Evolutionary conservation across 306 rosid genomes (phyloP).

Genomic region (Gleditsia sinensis): DNA sequence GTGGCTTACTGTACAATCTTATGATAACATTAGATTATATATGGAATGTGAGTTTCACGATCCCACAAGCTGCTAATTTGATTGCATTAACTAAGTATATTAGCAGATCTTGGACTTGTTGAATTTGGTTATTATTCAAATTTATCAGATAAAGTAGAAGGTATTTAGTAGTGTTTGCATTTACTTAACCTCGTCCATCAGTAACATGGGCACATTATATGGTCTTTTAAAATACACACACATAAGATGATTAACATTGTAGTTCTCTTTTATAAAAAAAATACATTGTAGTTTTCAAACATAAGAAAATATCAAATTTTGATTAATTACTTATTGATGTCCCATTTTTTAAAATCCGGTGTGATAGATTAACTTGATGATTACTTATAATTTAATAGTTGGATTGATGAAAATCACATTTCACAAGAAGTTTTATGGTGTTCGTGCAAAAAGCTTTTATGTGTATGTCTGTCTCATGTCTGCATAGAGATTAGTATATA

Average conservation of each 20-base stretch:
- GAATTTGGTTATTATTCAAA: not conserved
- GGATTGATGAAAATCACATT: slow-evolving; percentile 21
- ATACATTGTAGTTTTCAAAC: slow-evolving; percentile 6
- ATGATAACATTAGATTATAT: not conserved
- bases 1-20: not conserved
- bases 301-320: slow-evolving; percentile 21
- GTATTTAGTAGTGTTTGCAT: not conserved
- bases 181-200: not conserved
- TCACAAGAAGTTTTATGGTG: slow-evolving; percentile 17
- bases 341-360: slow-evolving; percentile 9
- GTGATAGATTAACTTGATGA: slow-evolving; percentile 14
- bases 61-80: not conserved
- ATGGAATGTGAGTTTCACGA: not conserved
- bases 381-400: not conserved
- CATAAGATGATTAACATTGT: not conserved
- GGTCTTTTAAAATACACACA: not conserved
- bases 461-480: not conserved
- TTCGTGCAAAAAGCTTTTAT: not conserved
- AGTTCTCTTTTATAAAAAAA: too few species aligned
- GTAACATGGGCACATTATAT: not conserved
- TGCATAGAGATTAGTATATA: slow-evolving; percentile 18
- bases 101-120: not conserved
- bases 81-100: not conserved
- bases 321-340: slow-evolving; percentile 5
- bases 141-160: slow-evolving; percentile 17